These are phyloP conservation scores for Hemisphaericaspora nanyangensis DNA, from an alignment of 805 yeast genomes.

Conservation along the genomic window DNA sequence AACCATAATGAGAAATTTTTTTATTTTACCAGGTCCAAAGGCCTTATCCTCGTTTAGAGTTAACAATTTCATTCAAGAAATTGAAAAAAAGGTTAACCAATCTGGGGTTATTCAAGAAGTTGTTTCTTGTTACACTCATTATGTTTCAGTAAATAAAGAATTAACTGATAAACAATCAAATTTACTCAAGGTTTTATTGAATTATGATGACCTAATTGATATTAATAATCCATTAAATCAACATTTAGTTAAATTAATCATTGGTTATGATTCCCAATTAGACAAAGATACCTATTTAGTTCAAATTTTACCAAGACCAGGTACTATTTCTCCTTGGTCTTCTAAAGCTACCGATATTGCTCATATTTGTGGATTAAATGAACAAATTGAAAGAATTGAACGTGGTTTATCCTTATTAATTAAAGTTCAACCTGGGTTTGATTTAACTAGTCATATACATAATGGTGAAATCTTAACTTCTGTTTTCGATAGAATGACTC, in stretches of 20 bases:
- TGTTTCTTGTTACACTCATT: conserved; percentile 76
- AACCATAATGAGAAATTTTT: conserved; percentile 25
- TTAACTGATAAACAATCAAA: conserved; percentile 39
- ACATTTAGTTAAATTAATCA: conserved; percentile 31
- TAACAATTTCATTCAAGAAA: conserved; percentile 62
- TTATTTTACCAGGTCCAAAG: conserved; percentile 75
- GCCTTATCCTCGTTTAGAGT: conserved; percentile 89
- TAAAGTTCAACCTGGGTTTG: conserved; percentile 67
- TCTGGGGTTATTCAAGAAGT: conserved; percentile 56
- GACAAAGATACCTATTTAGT: conserved; percentile 48
- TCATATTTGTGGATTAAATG: conserved; percentile 77
- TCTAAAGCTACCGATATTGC: conserved; percentile 96
- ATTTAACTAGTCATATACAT: conserved; percentile 37
- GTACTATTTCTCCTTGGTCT: conserved; percentile 98
- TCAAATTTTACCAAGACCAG: conserved; percentile 84
- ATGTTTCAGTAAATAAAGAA: conserved; percentile 53
- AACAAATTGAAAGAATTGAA: conserved; percentile 77
- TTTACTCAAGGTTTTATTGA: conserved; percentile 59
- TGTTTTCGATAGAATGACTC: conserved; percentile 94
- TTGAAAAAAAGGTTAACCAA: conserved; percentile 66
- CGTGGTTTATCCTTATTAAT: conserved; percentile 80
- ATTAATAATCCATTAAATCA: conserved; percentile 41
- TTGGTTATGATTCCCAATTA: conserved; percentile 24
- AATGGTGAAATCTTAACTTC: conserved; percentile 55
- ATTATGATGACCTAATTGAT: conserved; percentile 71